Evolutionary conservation across 192 early-diverging fungal genomes (phyloP), one percentile per base, ranked within the genome.

Genomic region (Podila horticola): DNA sequence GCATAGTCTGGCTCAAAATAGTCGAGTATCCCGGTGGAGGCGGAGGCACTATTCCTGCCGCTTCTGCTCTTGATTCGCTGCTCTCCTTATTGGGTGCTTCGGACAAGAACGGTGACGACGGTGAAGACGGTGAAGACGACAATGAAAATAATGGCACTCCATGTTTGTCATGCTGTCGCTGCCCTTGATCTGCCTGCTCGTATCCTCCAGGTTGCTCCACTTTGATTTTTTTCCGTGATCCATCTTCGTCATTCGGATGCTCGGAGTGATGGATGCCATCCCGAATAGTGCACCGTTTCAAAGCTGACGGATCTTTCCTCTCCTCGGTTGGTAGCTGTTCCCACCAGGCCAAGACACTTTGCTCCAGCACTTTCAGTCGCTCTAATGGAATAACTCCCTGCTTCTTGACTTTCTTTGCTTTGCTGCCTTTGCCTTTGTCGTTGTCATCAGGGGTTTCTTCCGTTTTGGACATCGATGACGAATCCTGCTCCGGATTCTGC

Each of bases 311-410:
- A 34, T 5, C 28, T n/a, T 58, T 20, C 5, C 30, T 15, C 13
- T 9, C 52, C 10, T 62, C 19, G 7, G 49, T 41, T 34, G 9
- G 31, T 26, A 31, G 20, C 11, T 29, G 62, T 5, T 34, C 51
- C 76, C 76, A 72, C 76, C 70, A 73, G 17, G 48, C 28, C 26
- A 58, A 19, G 30, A 73, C 71, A 34, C 5, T 73, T 26, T 64
- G 49, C 58, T 81, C 77, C 26, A 81, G n/a, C 26, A 41, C 57
- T 17, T 55, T 36, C 24, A 81, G 15, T 11, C 77, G 58, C 29
- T 69, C 66, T 1, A 41, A 34, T 45, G 77, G 77, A 41, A 81
- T 81, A 6, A 64, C 59, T 22, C 59, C 62, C 12, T 73, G 62
- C 59, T 73, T 73, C 66, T 66, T 73, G 58, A 22, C 41, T 30